Evolutionary conservation across 441 rosid genomes (phyloP), one percentile per base, ranked within the genome.

Genomic region (Flueggea neowawraea): DNA sequence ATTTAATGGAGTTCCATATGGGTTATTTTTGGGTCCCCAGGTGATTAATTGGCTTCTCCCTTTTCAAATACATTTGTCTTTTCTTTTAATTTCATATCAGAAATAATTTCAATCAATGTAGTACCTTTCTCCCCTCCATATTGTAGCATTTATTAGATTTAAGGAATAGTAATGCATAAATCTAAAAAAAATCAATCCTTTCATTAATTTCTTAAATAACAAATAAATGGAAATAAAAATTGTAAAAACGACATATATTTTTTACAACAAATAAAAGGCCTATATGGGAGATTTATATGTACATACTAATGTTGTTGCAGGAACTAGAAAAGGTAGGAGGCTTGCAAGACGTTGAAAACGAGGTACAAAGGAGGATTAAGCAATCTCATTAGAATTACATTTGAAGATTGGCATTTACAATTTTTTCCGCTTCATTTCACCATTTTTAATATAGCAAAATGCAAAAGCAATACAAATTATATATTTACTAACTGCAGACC

Each of bases 1-100:
- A 73, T 83, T 85, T 55, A 15, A 63, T 31, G 88, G 91, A 5
- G 77, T 83, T 52, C 91, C 91, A 2, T 85, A 70, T 17, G 88
- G 88, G 9, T 63, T 85, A 56, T 85, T 82, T 63, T 67, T 81
- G 63, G 91, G 91, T 67, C 88, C 83, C 45, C 64, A 73, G 76
- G 91, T 77, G 33, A 66, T 53, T 16, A 16, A 3, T 6, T n/a
- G 5, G 12, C n/a, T 5, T 48, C 41, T 36, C 51, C 36, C 14
- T 39, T 15, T 14, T 22, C 6, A 12, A 47, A 2, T 51, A 2
- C 1, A 6, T 55, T 15, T 17, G 7, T 39, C 22, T 8, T 44
- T 16, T 17, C 31, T 48, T 14, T 14, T 4, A 1, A 16, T 59
- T 22, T 48, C 31, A 11, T 9, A 11, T 6, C 10, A 6, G 13